These are phyloP conservation scores for Leccinum pachyderme DNA, from an alignment of 1,284 basidiomycete species.

Conservation along the genomic window DNA sequence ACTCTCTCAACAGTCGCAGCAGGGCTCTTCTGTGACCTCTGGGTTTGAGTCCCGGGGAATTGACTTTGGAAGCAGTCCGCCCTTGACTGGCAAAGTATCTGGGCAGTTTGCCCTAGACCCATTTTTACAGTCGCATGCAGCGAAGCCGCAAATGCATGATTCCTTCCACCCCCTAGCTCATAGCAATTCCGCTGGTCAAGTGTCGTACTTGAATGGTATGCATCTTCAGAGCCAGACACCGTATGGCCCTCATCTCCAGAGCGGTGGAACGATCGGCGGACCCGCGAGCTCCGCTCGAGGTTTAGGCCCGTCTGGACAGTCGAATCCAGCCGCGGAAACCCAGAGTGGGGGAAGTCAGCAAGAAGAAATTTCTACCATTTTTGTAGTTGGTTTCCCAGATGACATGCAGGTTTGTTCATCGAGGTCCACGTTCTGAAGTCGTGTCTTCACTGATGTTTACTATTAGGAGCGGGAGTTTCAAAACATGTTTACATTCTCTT, in stretches of 20 bases:
- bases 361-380: conserved; percentile 97
- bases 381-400: conserved; percentile 98
- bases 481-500: conserved; percentile 98
- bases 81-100: conserved; percentile 26
- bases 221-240: conserved; percentile 68
- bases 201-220: conserved; percentile 40
- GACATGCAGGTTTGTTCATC: conserved; percentile 85
- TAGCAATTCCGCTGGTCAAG: conserved; percentile 27
- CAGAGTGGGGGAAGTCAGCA: conserved; percentile 38
- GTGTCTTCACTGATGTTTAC: conserved; percentile 17
- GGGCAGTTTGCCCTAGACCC: conserved; percentile 35
- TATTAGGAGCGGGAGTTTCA: conserved; percentile 94
- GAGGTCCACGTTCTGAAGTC: background rate
- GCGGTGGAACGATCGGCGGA: conserved; percentile 32
- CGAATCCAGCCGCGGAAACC: conserved; percentile 20
- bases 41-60: conserved; percentile 32
- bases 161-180: conserved; percentile 34
- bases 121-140: conserved; percentile 31
- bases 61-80: conserved; percentile 33
- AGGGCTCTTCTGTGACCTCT: conserved; percentile 19
- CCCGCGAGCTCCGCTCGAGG: conserved; percentile 27
- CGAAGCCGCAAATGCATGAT: conserved; percentile 35
- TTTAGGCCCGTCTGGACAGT: conserved; percentile 24
- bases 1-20: conserved; percentile 39
- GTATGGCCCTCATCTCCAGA: conserved; percentile 64